Evolutionary conservation across 805 yeast species (phyloP).

Genomic region (Clavispora carvajalis): DNA sequence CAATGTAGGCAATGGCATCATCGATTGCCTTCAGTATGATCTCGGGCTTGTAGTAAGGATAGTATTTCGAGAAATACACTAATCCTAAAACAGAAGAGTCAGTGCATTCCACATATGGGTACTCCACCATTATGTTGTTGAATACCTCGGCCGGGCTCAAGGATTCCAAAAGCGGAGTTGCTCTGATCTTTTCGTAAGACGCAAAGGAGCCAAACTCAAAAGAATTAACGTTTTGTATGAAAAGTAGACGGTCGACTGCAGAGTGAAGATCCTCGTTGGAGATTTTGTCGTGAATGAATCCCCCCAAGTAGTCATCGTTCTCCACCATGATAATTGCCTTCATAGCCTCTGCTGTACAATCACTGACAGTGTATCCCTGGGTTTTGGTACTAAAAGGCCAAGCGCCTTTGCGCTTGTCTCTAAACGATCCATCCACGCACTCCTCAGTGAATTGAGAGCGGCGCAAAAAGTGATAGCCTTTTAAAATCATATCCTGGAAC

Average conservation of each 20-base stretch:
- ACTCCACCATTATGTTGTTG: conserved; percentile 97
- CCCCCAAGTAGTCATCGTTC: conserved; percentile 47
- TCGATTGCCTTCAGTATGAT: conserved; percentile 68
- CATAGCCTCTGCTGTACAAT: conserved; percentile 93
- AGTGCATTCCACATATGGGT: conserved; percentile 96
- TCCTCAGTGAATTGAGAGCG: conserved; percentile 83
- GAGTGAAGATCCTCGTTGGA: conserved; percentile 49
- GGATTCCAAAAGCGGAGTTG: conserved; percentile 68
- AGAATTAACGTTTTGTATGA: conserved; percentile 71
- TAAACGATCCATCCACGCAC: conserved; percentile 67
- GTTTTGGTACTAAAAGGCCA: conserved; percentile 96
- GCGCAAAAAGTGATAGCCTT: conserved; percentile 66
- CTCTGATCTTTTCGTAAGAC: conserved; percentile 81
- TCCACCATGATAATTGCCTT: conserved; percentile 92
- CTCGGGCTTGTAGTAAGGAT: conserved; percentile 54
- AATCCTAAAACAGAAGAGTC: conserved; percentile 91
- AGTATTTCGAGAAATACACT: conserved; percentile 65
- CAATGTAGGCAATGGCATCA: conserved; percentile 70
- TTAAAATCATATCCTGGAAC: conserved; percentile 57
- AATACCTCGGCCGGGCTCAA: conserved; percentile 97
- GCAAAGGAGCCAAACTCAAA: conserved; percentile 91
- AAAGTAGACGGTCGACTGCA: conserved; percentile 72
- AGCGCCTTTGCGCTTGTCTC: conserved; percentile 83
- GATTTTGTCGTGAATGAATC: conserved; percentile 38
- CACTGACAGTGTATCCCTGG: conserved; percentile 95